Conservation (phyloP, 1,284 basidiomycete genomes). For the Sphaerobolus stellatus region DNA sequence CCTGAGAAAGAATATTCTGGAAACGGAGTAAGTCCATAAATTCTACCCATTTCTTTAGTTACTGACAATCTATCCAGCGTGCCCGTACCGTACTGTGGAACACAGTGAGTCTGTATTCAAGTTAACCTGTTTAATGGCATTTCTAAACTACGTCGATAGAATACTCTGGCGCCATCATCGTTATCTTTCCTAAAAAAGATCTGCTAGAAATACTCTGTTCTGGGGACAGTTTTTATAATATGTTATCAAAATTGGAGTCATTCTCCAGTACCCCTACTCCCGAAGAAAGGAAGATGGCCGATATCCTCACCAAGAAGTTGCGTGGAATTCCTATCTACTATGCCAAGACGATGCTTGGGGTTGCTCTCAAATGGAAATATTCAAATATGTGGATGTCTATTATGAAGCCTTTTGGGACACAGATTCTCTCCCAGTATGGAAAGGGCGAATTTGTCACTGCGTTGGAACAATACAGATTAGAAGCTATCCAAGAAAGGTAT, state of each 20-base stretch:
- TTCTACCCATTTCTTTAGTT: background rate
- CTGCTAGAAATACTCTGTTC: background rate
- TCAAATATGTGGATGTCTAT: background rate
- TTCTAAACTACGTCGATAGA: too few species aligned
- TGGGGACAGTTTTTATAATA: background rate
- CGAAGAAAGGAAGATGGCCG: background rate
- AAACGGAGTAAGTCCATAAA: background rate
- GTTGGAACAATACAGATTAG: background rate
- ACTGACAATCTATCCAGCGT: background rate
- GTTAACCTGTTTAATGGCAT: background rate
- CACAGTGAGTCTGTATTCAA: too few species aligned
- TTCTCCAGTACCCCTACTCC: background rate
- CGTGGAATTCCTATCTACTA: background rate
- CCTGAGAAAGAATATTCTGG: constrained; percentile 39
- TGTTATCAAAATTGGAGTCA: background rate
- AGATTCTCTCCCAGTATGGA: background rate
- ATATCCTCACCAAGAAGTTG: background rate
- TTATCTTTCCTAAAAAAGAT: background rate
- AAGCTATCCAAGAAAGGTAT: background rate
- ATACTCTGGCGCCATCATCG: background rate
- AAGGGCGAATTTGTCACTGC: background rate
- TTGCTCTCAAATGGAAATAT: background rate
- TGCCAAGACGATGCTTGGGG: background rate
- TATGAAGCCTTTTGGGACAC: background rate
- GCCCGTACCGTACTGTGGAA: too few species aligned